A percentile compares a stretch with the other conserved stretches of the same genome.
Conservation (phyloP, 345 rosid species). For the Clarkia xantiana region DNA sequence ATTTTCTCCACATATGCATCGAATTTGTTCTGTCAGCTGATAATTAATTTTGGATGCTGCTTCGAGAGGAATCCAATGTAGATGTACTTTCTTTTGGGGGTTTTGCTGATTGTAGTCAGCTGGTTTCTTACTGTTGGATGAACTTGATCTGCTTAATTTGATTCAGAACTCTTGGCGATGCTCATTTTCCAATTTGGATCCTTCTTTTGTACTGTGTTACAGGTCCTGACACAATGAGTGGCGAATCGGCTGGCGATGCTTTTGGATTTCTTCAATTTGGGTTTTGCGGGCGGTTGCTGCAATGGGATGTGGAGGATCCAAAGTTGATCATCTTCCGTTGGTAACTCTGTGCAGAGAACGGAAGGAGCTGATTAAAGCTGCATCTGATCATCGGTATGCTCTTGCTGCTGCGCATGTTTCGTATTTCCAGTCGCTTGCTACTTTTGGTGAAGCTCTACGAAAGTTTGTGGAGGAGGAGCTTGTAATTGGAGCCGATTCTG, state of each 20-base stretch:
- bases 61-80: too few relatives aligned
- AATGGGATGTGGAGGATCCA: constrained; percentile 97
- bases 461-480: constrained; percentile 77
- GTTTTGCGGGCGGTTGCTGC: neutral
- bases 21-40: too few relatives aligned
- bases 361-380: constrained; percentile 53
- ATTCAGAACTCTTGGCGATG: too few relatives aligned
- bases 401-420: constrained; percentile 75
- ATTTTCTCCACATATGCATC: too few relatives aligned
- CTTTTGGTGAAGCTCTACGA: constrained; percentile 69
- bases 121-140: too few relatives aligned
- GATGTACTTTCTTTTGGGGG: too few relatives aligned
- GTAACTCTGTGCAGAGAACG: constrained; percentile 72
- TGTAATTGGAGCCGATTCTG: constrained; percentile 23
- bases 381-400: constrained; percentile 56
- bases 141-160: too few relatives aligned
- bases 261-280: neutral
- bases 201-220: neutral
- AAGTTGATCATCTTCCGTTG: constrained; percentile 55
- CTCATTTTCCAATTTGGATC: too few relatives aligned
- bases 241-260: neutral
- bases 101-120: too few relatives aligned
- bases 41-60: too few relatives aligned
- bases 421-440: constrained; percentile 54
- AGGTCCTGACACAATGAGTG: constrained; percentile 11